phyloP scores from a whole-genome alignment of 108 stramenopile species.

The Bacterosira constricta region DNA sequence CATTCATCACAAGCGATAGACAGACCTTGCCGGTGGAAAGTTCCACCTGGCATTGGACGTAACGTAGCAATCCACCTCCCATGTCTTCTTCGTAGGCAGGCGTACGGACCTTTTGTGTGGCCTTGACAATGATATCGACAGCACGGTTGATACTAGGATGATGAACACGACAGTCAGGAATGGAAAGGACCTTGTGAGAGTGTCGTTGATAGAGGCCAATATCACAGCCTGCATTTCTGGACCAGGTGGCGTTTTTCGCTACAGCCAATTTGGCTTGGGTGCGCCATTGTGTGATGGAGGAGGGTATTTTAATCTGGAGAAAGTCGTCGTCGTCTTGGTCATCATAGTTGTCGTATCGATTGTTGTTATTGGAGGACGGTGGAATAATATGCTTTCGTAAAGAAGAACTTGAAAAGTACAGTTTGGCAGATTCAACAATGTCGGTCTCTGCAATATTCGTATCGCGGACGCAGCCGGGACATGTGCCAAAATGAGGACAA shows the following conservation, averaged over 20 bases:
- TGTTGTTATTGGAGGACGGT: background rate
- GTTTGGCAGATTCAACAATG: constrained; percentile 67
- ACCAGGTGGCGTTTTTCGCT: constrained; percentile 63
- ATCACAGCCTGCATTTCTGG: constrained; percentile 55
- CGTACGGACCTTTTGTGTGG: constrained; percentile 66
- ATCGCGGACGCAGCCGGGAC: constrained; percentile 74
- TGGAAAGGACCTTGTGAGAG: constrained; percentile 81
- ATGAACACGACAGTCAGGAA: constrained; percentile 93
- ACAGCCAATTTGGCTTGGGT: constrained; percentile 87
- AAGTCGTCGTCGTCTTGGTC: constrained; percentile 62
- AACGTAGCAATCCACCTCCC: constrained; percentile 68
- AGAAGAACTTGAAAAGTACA: constrained; percentile 74
- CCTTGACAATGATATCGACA: constrained; percentile 54
- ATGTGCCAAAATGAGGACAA: constrained; percentile 74
- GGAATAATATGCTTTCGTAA: constrained; percentile 60
- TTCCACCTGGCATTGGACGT: constrained; percentile 87
- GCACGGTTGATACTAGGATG: constrained; percentile 93
- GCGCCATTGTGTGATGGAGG: constrained; percentile 65
- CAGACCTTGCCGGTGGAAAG: constrained; percentile 76
- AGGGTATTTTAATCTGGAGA: constrained; percentile 67
- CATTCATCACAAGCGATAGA: constrained; percentile 91
- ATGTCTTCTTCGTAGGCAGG: constrained; percentile 64
- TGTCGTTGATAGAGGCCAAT: constrained; percentile 90
- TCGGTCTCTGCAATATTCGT: constrained; percentile 52
- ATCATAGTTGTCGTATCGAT: constrained; percentile 8